Conservation (phyloP, 108 stramenopile species). For the Hondaea fermentalgiana region DNA sequence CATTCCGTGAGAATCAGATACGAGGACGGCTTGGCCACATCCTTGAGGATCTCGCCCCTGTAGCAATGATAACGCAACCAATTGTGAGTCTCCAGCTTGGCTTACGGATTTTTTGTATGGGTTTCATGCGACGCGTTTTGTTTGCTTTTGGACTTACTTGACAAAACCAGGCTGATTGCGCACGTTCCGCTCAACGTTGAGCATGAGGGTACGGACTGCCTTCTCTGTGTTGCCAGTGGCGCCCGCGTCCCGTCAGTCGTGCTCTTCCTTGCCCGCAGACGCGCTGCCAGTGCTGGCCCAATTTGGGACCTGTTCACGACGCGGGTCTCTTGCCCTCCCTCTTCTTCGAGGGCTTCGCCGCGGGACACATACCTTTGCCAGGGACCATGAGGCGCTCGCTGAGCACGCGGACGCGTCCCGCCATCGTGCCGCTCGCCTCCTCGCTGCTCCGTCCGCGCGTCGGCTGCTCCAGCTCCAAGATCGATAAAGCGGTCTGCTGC, state of each 20-base stretch:
- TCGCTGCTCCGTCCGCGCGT: too few relatives aligned
- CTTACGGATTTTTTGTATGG: not conserved
- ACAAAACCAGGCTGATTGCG: constrained; percentile 12
- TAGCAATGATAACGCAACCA: not conserved
- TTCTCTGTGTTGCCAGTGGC: not conserved
- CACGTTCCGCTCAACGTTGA: not conserved
- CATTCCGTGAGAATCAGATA: constrained; percentile 6
- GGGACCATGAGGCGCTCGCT: constrained; percentile 10
- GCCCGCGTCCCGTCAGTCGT: too few relatives aligned
- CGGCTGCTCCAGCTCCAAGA: too few relatives aligned
- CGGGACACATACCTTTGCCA: not conserved
- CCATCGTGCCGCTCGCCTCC: not conserved
- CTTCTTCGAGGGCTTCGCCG: not conserved
- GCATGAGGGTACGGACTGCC: not conserved
- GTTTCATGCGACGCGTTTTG: not conserved
- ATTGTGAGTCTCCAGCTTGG: not conserved
- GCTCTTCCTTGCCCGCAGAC: not conserved
- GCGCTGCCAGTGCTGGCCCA: not conserved
- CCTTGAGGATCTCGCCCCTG: constrained; percentile 14
- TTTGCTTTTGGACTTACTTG: not conserved
- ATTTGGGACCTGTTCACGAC: not conserved
- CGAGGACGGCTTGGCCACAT: not conserved
- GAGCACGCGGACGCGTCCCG: constrained; percentile 12
- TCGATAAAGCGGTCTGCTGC: too few relatives aligned
- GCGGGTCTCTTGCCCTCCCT: not conserved